Conservation (phyloP, 805 yeast species). For the Barnettozyma wickerhamii region DNA sequence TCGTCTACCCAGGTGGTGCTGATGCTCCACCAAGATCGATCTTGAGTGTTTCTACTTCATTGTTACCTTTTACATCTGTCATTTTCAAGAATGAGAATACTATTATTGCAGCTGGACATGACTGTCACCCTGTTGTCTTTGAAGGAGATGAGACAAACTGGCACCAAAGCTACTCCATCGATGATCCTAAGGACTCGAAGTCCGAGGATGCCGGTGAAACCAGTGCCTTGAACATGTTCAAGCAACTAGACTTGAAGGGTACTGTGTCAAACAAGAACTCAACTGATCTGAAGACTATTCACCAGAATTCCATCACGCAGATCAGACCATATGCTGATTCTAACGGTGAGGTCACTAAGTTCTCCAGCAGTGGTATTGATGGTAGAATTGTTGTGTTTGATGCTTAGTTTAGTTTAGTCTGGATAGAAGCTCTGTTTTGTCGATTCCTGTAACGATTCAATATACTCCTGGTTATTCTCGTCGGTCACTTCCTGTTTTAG, state of each 20-base stretch:
- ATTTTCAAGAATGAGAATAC: conserved; percentile 63
- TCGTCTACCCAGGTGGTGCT: conserved; percentile 71
- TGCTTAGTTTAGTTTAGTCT: conserved; percentile 21
- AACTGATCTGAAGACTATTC: conserved; percentile 64
- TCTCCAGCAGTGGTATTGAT: conserved; percentile 81
- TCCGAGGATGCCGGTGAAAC: conserved; percentile 51
- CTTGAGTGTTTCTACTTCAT: conserved; percentile 54
- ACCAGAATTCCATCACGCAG: conserved; percentile 83
- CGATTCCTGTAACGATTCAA: conserved; percentile 18
- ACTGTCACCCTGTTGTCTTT: conserved; percentile 85
- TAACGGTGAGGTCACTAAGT: conserved; percentile 45
- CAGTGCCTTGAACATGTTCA: conserved; percentile 87
- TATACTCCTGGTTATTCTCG: conserved; percentile 9
- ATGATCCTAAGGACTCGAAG: conserved; percentile 51
- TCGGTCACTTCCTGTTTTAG: conserved; percentile 40
- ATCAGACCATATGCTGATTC: conserved; percentile 45
- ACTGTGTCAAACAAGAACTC: conserved; percentile 44
- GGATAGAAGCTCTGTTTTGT: conserved; percentile 18
- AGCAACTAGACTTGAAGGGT: conserved; percentile 94
- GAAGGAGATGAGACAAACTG: conserved; percentile 62
- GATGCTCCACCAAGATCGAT: conserved; percentile 62
- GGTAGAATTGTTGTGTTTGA: conserved; percentile 84
- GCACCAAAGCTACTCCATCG: conserved; percentile 48
- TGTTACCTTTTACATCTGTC: conserved; percentile 77
- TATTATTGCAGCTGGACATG: conserved; percentile 86